Evolutionary conservation across 768 basidiomycete genomes (phyloP).

Genomic region (Epithele typhae): DNA sequence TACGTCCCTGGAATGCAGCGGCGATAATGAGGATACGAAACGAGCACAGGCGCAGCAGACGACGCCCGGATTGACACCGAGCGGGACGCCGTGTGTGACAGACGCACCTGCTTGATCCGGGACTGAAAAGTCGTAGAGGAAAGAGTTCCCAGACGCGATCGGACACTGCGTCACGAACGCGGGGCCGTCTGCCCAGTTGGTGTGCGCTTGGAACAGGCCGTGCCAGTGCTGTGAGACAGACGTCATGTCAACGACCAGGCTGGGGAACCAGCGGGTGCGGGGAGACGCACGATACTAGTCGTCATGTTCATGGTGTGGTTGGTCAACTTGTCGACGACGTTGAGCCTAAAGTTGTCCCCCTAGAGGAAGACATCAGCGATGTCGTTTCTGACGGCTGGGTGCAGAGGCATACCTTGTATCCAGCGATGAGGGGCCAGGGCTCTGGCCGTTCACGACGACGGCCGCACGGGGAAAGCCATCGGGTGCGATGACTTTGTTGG

Average conservation of each 20-base stretch:
- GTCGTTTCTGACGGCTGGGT: no score
- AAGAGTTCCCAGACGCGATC: slow-evolving; percentile 30
- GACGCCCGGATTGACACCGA: no score
- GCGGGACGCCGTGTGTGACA: neutral
- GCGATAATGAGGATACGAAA: neutral
- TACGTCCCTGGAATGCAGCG: slow-evolving; percentile 17
- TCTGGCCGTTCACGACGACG: slow-evolving; percentile 39
- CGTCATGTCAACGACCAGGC: neutral
- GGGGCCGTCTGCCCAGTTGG: slow-evolving; percentile 41
- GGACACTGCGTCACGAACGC: slow-evolving; percentile 39
- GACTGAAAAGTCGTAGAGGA: slow-evolving; percentile 32
- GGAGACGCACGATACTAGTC: slow-evolving; percentile 31
- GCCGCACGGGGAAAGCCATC: slow-evolving; percentile 26
- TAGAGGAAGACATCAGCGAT: neutral
- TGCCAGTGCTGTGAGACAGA: slow-evolving; percentile 34
- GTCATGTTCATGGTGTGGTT: slow-evolving; percentile 29
- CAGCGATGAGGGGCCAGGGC: slow-evolving; percentile 36
- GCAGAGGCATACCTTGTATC: neutral
- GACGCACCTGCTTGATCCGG: slow-evolving; percentile 23
- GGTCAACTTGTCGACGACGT: slow-evolving; percentile 29
- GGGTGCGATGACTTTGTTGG: slow-evolving; percentile 15
- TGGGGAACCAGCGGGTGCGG: neutral
- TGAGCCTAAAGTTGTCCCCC: slow-evolving; percentile 32
- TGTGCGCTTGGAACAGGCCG: slow-evolving; percentile 39
- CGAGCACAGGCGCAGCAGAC: neutral